Evolutionary conservation across 495 filamentous ascomycete species (phyloP), one percentile per base, ranked within the genome.

Genomic region (Xylaria palmicola): DNA sequence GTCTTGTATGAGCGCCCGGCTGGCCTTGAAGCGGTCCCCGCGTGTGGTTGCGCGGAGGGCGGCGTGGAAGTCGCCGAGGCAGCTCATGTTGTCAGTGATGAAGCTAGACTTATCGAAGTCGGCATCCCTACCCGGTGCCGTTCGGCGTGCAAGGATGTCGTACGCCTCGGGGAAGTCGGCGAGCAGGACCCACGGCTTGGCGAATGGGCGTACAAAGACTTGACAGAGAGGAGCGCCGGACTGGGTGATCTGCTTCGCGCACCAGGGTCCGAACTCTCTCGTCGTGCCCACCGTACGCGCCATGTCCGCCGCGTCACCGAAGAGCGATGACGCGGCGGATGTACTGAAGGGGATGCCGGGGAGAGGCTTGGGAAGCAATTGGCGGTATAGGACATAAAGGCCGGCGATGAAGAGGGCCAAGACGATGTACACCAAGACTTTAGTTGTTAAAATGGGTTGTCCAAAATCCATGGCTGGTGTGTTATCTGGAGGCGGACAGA

Each of bases 161-260:
- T 69, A 60, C 9, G 67, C 37, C 55, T 79, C 74, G 17, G 63
- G 61, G 32, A 57, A 69, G 50, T 79, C 76, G 17, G 59, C 58
- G 3, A 79, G 17, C 3, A 78, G 32, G 10, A 78, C 45, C 45
- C 53, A 65, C 1, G 77, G 74, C 51, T 62, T 63, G 1, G 48
- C 26, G 12, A 77, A 66, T 0, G 73, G 75, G n/a, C 40, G n/a
- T 9, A 73, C 45, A 53, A 77, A 77, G 7, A 77, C 41, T 57
- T 79, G 77, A 4, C 64, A 41, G 8, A 80, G 65, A 0, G 77
- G 75, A 7, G 75, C 63, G 13, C 72, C 56, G 6, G 68, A n/a
- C 2, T 57, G 52, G 7, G 41, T 40, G 10, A 44, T 37, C 22
- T 64, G 60, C 29, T 51, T 40, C 4, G 27, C 20, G 9, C 45